phyloP scores from a whole-genome alignment of 2,329 filamentous ascomycete genomes.

The Juglanconis juglandina region DNA sequence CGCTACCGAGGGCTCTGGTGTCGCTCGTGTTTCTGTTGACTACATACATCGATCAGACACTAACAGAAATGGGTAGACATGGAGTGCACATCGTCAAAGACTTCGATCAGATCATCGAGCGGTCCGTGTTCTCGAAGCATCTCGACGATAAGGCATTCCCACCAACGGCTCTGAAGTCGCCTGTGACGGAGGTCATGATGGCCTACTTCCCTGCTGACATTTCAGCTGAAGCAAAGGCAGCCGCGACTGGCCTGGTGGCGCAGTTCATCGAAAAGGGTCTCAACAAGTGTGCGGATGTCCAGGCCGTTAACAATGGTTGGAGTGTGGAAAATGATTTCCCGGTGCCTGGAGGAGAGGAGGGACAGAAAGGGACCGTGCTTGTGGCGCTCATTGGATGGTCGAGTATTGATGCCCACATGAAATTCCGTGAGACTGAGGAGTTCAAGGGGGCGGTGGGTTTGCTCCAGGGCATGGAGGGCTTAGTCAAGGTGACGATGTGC shows the following conservation, averaged over 20 bases:
- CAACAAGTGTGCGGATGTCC: slow-evolving; percentile 8
- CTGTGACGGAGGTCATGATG: slow-evolving; percentile 19
- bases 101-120: slow-evolving; percentile 19
- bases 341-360: slow-evolving; percentile 26
- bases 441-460: slow-evolving; percentile 33
- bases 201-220: slow-evolving; percentile 17
- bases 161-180: slow-evolving; percentile 16
- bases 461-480: slow-evolving; percentile 22
- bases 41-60: background rate
- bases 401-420: slow-evolving; percentile 34
- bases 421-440: slow-evolving; percentile 31
- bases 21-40: background rate
- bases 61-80: slow-evolving; percentile 10
- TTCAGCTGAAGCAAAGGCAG: background rate
- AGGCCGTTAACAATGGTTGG: slow-evolving; percentile 25
- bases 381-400: slow-evolving; percentile 34
- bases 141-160: slow-evolving; percentile 17
- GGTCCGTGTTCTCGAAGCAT: slow-evolving; percentile 23
- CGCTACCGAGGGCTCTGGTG: background rate
- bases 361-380: slow-evolving; percentile 25
- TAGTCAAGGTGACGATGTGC: slow-evolving; percentile 21
- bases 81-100: slow-evolving; percentile 20
- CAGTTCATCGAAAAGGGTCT: slow-evolving; percentile 18
- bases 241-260: background rate
- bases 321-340: slow-evolving; percentile 31